Conservation (phyloP, 1,284 basidiomycete species). For the Leccinum insolens region DNA sequence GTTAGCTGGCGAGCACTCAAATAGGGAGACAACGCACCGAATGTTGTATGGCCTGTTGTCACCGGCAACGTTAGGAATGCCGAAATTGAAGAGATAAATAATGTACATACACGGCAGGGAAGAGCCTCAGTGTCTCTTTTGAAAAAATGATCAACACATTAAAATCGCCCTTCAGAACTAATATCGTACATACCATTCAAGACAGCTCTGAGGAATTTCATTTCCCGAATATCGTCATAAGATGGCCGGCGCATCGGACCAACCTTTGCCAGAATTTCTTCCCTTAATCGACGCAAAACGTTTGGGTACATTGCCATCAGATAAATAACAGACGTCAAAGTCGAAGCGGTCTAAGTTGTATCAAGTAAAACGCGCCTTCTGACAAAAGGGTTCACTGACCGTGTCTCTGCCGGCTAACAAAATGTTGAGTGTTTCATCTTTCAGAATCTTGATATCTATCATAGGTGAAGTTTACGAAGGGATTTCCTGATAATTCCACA, state of each 20-base stretch:
- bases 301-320: conserved; percentile 54
- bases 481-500: conserved; percentile 20
- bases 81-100: not conserved
- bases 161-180: too few relatives aligned
- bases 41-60: conserved; percentile 50
- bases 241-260: conserved; percentile 48
- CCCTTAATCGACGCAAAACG: conserved; percentile 48
- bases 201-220: conserved; percentile 62
- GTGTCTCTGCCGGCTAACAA: conserved; percentile 48
- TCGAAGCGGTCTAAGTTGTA: conserved; percentile 47
- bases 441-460: conserved; percentile 37
- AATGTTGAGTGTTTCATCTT: conserved; percentile 46
- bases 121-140: conserved; percentile 60
- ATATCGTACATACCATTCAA: conserved; percentile 51
- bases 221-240: conserved; percentile 55
- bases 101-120: conserved; percentile 53
- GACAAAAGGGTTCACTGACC: conserved; percentile 24
- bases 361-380: conserved; percentile 20
- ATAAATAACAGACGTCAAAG: conserved; percentile 56
- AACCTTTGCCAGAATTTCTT: conserved; percentile 55
- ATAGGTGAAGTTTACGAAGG: conserved; percentile 19
- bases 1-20: not conserved
- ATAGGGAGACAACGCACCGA: conserved; percentile 34
- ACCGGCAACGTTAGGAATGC: not conserved
- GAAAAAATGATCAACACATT: not conserved